These are phyloP conservation scores for Aspergillus latus DNA, from an alignment of 2,329 filamentous ascomycete species.

Conservation along the genomic window DNA sequence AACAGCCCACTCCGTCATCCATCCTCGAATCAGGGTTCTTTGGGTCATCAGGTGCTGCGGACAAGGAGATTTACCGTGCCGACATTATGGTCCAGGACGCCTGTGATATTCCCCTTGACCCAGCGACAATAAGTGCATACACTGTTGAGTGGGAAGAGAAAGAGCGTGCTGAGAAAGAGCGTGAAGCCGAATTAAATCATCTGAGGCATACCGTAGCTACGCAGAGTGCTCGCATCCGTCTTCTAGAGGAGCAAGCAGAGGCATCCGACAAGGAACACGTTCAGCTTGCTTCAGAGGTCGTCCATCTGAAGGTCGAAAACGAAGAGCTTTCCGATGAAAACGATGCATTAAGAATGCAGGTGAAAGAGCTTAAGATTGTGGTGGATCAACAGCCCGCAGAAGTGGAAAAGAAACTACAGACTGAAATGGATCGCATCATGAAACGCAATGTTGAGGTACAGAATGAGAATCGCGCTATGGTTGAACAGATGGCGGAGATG, in stretches of 20 bases:
- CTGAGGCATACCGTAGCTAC: slow-evolving; percentile 66
- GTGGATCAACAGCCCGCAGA: slow-evolving; percentile 88
- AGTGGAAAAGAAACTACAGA: slow-evolving; percentile 76
- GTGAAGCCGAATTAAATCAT: slow-evolving; percentile 75
- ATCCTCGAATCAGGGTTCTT: slow-evolving; percentile 97
- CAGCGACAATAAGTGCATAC: slow-evolving; percentile 78
- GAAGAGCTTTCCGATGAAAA: slow-evolving; percentile 86
- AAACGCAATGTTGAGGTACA: slow-evolving; percentile 89
- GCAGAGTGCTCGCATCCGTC: slow-evolving; percentile 74
- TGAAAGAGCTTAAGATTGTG: slow-evolving; percentile 78
- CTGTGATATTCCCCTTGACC: slow-evolving; percentile 80
- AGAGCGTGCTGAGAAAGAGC: slow-evolving; percentile 74
- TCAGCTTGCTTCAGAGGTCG: slow-evolving; percentile 83
- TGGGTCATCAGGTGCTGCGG: slow-evolving; percentile 80
- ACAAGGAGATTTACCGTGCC: slow-evolving; percentile 94
- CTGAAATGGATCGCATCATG: slow-evolving; percentile 89
- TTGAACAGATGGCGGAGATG: slow-evolving; percentile 87
- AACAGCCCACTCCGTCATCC: slow-evolving; percentile 85
- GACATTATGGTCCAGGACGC: slow-evolving; percentile 92
- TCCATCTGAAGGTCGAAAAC: slow-evolving; percentile 90
- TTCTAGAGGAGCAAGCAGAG: slow-evolving; percentile 83
- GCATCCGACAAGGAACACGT: slow-evolving; percentile 89
- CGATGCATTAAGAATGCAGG: slow-evolving; percentile 80
- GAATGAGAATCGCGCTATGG: slow-evolving; percentile 82
- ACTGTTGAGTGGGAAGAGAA: slow-evolving; percentile 90